Evolutionary conservation across 805 yeast genomes (phyloP), one percentile per base, ranked within the genome.

Genomic region (Pichia pseudocactophila): DNA sequence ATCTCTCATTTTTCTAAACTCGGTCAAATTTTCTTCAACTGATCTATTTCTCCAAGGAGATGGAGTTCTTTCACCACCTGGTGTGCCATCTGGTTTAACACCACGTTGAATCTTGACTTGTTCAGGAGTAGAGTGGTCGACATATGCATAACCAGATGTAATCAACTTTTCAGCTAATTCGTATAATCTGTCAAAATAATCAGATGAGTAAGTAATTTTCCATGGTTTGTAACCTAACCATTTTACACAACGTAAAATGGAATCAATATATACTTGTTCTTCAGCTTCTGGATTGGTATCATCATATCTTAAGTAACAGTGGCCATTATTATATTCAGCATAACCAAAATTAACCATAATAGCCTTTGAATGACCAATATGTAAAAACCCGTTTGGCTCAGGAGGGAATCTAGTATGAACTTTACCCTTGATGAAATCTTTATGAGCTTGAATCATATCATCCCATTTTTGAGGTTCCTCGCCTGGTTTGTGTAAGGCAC

Each of bases 271-370:
- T 42, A 78, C 77, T 53, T 88, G 96, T 53, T 92, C 97, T 66
- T 92, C 99, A 36, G 97, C 96, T 65, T 92, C 98, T 2, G 99
- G 99, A 58, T 92, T 92, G 28, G 99, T 92, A 61, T 92, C 99
- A 64, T 92, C 99, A 55, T 78, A 92, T 62, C 99, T 76, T 62
- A 92, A 73, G 61, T 88, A 87, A 64, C 98, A 92, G 41, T 76
- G 71, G 50, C 99, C 99, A 48, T 76, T 73, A 61, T 88, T 71
- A 65, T 69, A 82, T 59, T 83, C 81, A 33, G 98, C 98, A 63
- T 72, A 92, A n/a, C 99, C 99, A 64, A 92, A 92, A 62, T 92
- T 89, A 42, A 90, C 96, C 77, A 92, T 84, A 59, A 92, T 90
- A 40, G 98, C 98, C 66, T 92, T 92, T 34, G 96, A 83, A 60